Evolutionary conservation across 148 eudicot species (phyloP), one percentile per base, ranked within the genome.

Genomic region (Cornus florida): DNA sequence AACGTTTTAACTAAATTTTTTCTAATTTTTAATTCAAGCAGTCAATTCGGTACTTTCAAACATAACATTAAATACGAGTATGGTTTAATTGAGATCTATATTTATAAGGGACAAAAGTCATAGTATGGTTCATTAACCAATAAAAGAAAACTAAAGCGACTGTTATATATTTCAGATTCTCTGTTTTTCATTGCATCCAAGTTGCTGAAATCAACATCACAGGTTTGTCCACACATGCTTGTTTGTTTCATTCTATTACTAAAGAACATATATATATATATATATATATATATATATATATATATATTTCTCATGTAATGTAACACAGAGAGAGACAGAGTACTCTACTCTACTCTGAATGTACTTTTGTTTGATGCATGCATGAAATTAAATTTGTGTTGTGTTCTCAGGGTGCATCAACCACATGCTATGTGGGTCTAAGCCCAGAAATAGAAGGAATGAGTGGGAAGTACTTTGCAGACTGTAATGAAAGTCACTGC

Each of bases 141-240:
- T 3, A 50, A 60, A 7, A 81, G 3, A 17, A 69, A 77, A 69
- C 76, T 76, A 59, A 69, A 72, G n/a, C 19, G 22, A 10, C 50
- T 41, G 32, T 41, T 5, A 38, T 77, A 31, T 75, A 80, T 43
- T 77, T 72, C 99, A 96, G 99, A 96, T 89, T 92, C 95, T 80
- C 69, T 96, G 64, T 96, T 86, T 77, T 96, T 96, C 75, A 76
- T 96, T 71, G 98, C 98, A 69, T 93, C 95, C 80, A 96, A 89
- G 85, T 85, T 96, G 83, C 92, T 96, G 20, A 96, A 96, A 78
- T 83, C 98, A 28, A 83, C 90, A 75, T 87, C 99, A 83, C 99
- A 96, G 97, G 98, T 90, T 88, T 66, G 90, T 87, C 74, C 70
- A 53, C 32, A 31, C 38, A 53, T 64, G 24, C 62, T 7, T 71